Conservation (phyloP, 768 basidiomycete genomes). For the Tylopilus felleus region DNA sequence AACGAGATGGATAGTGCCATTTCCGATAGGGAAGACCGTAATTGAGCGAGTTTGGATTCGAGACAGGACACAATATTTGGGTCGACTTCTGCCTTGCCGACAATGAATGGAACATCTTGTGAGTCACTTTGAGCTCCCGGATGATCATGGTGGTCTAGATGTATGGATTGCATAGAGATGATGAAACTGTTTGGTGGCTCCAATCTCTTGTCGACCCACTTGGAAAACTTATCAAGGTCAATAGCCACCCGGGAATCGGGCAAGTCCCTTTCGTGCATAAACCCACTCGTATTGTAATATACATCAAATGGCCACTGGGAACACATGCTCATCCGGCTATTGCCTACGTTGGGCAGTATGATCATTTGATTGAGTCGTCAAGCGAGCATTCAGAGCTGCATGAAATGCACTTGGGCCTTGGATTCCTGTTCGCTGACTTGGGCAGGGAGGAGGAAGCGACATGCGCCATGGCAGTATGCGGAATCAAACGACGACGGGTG, state of each 20-base stretch:
- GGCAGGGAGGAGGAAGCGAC: slow-evolving; percentile 48
- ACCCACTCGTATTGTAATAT: slow-evolving; percentile 44
- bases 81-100: slow-evolving; percentile 6
- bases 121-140: neutral
- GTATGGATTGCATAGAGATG: slow-evolving; percentile 32
- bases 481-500: slow-evolving; percentile 13
- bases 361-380: slow-evolving; percentile 49
- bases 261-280: neutral
- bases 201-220: slow-evolving; percentile 35
- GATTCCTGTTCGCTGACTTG: slow-evolving; percentile 57
- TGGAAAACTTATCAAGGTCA: slow-evolving; percentile 37
- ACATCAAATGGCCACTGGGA: slow-evolving; percentile 44
- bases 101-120: neutral
- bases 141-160: slow-evolving; percentile 6
- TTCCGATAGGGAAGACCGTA: slow-evolving; percentile 7
- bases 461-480: slow-evolving; percentile 27
- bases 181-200: slow-evolving; percentile 33
- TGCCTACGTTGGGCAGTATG: slow-evolving; percentile 59
- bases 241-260: slow-evolving; percentile 22
- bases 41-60: slow-evolving; percentile 12
- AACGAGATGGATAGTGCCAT: slow-evolving; percentile 11
- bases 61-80: slow-evolving; percentile 22
- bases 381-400: slow-evolving; percentile 50
- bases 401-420: slow-evolving; percentile 53
- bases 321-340: slow-evolving; percentile 52